A percentile compares a stretch with the other conserved stretches of the same genome.
Conservation (phyloP, 306 rosid species). For the Cercis canadensis region DNA sequence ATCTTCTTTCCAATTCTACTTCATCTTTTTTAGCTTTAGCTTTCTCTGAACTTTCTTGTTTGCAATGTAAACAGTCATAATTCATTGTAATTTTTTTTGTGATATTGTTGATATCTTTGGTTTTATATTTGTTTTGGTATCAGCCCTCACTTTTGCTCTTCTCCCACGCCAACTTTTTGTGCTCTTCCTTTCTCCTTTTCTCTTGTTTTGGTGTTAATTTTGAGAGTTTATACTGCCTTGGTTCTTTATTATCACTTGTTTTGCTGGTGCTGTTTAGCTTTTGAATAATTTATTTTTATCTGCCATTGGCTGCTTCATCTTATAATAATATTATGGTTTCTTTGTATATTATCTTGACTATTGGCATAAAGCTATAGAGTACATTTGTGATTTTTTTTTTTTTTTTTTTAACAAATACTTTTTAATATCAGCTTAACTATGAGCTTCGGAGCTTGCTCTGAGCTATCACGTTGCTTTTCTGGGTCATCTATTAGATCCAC, state of each 20-base stretch:
- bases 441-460: slow-evolving; percentile 22
- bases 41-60: background rate
- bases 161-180: background rate
- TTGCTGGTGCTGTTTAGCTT: background rate
- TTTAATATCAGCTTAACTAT: background rate
- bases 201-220: background rate
- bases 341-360: too few species aligned
- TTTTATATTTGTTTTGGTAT: too few species aligned
- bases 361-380: too few species aligned
- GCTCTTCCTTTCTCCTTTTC: background rate
- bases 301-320: too few species aligned
- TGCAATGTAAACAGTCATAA: too few species aligned
- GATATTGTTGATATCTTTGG: too few species aligned
- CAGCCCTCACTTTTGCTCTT: too few species aligned
- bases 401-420: background rate
- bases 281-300: background rate
- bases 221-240: background rate
- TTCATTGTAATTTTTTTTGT: too few species aligned
- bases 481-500: background rate
- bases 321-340: too few species aligned
- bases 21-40: background rate
- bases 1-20: background rate
- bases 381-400: too few species aligned
- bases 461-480: slow-evolving; percentile 1
- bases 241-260: background rate